Conservation (phyloP, 1,284 basidiomycete genomes). For the Phaffia rhodozyma region DNA sequence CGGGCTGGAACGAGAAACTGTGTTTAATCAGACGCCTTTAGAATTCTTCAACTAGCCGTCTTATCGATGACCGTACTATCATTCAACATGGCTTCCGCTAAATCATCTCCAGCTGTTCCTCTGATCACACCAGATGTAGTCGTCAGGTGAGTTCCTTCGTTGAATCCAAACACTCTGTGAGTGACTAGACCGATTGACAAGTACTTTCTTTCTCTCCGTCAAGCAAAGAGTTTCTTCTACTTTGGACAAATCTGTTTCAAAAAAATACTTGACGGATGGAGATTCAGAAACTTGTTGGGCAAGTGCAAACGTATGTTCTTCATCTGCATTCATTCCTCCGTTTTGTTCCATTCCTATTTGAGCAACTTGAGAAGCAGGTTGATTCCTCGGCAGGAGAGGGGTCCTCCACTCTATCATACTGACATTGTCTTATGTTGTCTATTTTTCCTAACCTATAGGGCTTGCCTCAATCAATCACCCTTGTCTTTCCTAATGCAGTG, state of each 20-base stretch:
- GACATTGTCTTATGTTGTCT: neutral
- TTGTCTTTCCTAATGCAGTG: conserved; percentile 28
- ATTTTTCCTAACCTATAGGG: conserved; percentile 17
- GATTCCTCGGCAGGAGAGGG: conserved; percentile 7
- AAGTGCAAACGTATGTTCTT: conserved; percentile 51
- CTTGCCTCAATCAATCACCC: conserved; percentile 28
- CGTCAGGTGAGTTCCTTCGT: conserved; percentile 8
- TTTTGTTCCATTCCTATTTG: neutral
- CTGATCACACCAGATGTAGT: conserved; percentile 14
- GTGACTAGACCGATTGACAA: neutral
- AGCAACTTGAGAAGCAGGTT: neutral
- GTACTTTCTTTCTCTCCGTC: neutral
- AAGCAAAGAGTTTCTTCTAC: conserved; percentile 63
- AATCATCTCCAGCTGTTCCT: neutral
- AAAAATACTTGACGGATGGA: conserved; percentile 55
- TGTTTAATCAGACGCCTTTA: too few relatives aligned
- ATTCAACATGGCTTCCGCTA: too few relatives aligned
- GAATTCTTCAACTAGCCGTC: too few relatives aligned
- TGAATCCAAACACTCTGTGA: neutral
- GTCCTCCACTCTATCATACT: conserved; percentile 1
- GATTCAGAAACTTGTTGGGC: conserved; percentile 71
- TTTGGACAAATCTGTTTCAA: conserved; percentile 60
- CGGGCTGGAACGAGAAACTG: too few relatives aligned
- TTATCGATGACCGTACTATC: too few relatives aligned
- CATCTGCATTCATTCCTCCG: conserved; percentile 7